Conservation (phyloP, 768 basidiomycete genomes). For the Leccinum subtestaceum region DNA sequence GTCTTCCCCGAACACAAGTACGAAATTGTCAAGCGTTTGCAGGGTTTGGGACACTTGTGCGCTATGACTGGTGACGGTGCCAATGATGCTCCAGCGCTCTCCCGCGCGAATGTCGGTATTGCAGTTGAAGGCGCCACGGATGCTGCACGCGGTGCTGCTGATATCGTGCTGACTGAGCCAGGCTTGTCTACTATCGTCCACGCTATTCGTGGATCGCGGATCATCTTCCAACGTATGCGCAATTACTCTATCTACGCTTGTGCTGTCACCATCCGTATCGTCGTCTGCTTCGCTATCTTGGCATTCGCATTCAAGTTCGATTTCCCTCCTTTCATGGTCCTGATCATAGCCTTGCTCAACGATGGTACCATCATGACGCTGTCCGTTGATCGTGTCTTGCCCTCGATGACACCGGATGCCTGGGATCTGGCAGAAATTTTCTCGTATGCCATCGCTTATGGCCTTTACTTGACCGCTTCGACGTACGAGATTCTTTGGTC, state of each 20-base stretch:
- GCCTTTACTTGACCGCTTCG: constrained; percentile 86
- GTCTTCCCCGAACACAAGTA: constrained; percentile 99
- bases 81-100: constrained; percentile 96
- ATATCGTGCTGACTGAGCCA: constrained; percentile 96
- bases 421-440: constrained; percentile 98
- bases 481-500: constrained; percentile 57
- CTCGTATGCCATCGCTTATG: constrained; percentile 92
- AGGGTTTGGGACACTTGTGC: constrained; percentile 91
- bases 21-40: constrained; percentile 98
- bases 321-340: constrained; percentile 99
- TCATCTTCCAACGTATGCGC: constrained; percentile 99
- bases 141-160: constrained; percentile 96
- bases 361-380: constrained; percentile 99
- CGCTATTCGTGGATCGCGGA: constrained; percentile 95
- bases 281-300: constrained; percentile 94
- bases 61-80: constrained; percentile 99
- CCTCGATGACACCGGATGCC: constrained; percentile 87
- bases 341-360: constrained; percentile 95
- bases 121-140: constrained; percentile 99
- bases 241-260: constrained; percentile 98
- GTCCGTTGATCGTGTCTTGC: constrained; percentile 92
- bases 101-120: constrained; percentile 98
- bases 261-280: constrained; percentile 97
- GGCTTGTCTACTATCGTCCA: constrained; percentile 99
- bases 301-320: constrained; percentile 96